Percentiles rank a stretch among this genome's conserved stretches.
Evolutionary conservation across 2,329 filamentous ascomycete species (phyloP).

Genomic region (Fusarium foetens): DNA sequence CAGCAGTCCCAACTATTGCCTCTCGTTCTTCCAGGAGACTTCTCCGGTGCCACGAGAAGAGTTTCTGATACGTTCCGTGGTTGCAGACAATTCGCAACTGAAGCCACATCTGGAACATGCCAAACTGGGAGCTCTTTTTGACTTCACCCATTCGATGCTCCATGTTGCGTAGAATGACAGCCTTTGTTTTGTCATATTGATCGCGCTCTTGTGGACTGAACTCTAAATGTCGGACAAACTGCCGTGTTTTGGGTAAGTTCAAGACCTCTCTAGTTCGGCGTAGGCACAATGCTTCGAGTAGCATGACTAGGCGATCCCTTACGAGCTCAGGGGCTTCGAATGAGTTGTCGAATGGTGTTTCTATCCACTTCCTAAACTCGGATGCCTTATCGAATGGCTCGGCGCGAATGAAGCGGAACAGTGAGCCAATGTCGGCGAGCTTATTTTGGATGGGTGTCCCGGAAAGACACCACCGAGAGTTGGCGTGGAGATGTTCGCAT

Average conservation of each 20-base stretch:
- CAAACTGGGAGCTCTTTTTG: constrained; percentile 1
- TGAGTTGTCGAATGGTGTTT: not conserved
- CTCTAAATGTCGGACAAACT: not conserved
- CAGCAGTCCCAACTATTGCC: not conserved
- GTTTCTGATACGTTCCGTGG: constrained; percentile 3
- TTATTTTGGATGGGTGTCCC: constrained; percentile 66
- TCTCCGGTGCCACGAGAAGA: not conserved
- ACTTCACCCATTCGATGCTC: constrained; percentile 3
- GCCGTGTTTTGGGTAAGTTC: not conserved
- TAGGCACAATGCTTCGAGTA: not conserved
- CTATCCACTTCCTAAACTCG: constrained; percentile 10
- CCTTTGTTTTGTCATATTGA: not conserved
- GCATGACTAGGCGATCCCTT: not conserved
- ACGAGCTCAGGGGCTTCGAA: not conserved
- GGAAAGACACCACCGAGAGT: constrained; percentile 62
- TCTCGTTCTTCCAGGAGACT: not conserved
- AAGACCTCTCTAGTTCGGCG: constrained; percentile 1
- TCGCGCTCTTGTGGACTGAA: not conserved
- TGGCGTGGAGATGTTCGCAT: constrained; percentile 53
- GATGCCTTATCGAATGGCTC: not conserved
- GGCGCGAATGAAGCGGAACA: constrained; percentile 23
- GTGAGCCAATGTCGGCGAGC: constrained; percentile 56
- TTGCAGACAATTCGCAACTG: constrained; percentile 10
- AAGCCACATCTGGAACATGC: constrained; percentile 11
- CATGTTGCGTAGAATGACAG: not conserved